Base-by-base conservation (phyloP, 2,329 filamentous ascomycete genomes). In the Dactylellina parvicollis region DNA sequence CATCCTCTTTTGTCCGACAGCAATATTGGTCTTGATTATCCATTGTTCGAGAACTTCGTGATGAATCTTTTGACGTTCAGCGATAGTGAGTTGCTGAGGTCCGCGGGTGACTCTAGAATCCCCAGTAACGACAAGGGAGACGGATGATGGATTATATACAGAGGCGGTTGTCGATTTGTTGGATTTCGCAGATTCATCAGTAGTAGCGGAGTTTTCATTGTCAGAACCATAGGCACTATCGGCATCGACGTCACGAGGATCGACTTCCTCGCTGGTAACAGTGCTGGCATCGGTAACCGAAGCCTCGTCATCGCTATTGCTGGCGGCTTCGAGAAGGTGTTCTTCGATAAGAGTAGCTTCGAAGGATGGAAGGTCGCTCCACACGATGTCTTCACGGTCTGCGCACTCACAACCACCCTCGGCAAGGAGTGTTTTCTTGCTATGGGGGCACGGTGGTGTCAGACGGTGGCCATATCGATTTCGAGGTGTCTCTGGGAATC, bases 341-440 rank as follows among this genome's bases (percentile, higher is more conserved):
- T 73, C 69, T 10, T 73, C 70, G n/a, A 74, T 12, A 34, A 74
- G 70, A 32, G 56, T 50, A 34, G 42, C 50, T 32, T 74, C 70
- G 30, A 74, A 74, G 20, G 70, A 55, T 16, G 70, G 70, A 1
- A 74, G 50, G 12, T 69, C 70, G 16, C 42, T 34, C 70, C 70
- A 74, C 26, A 56, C 28, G 30, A 74, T 62, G 32, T 74, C 70
- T 54, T 74, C 70, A 14, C 70, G 61, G 42, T 74, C 70, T 30
- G 70, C 70, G 34, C 70, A 74, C n/a, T 67, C 70, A 24, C 70
- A 74, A 26, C 70, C 70, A 30, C 70, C 70, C 14, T 74, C 70
- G 3, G 70, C 70, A 40, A 74, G 40, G 56, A 74, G 44, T n/a
- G 50, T 38, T 14, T 47, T 62, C 49, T 67, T 67, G n/a, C 49